These are phyloP conservation scores for Euphorbia schlechtendalii DNA, from an alignment of 441 rosid genomes.

Conservation along the genomic window DNA sequence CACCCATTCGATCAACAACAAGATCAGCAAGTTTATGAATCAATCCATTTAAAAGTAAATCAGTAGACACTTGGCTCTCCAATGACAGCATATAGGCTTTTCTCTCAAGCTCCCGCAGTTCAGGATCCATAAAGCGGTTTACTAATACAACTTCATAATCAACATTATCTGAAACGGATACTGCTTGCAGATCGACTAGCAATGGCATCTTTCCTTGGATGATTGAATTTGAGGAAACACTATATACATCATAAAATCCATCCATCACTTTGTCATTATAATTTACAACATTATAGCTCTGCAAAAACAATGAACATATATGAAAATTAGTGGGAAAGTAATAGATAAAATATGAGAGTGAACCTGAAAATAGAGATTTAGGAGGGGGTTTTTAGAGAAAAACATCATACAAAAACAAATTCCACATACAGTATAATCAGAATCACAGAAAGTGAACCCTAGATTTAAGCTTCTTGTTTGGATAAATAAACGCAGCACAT, in stretches of 20 bases:
- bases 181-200: conserved; percentile 74
- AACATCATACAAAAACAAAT: background rate
- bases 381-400: background rate
- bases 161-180: conserved; percentile 54
- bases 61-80: conserved; percentile 40
- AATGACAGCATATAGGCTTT: conserved; percentile 38
- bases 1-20: conserved; percentile 93
- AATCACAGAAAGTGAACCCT: background rate
- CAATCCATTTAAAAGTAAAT: conserved; percentile 44
- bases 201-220: conserved; percentile 77
- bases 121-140: conserved; percentile 66
- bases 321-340: background rate
- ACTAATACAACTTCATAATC: conserved; percentile 83
- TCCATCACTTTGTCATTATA: conserved; percentile 78
- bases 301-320: conserved; percentile 36
- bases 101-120: conserved; percentile 69
- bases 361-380: background rate
- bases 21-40: conserved; percentile 80
- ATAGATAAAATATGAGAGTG: background rate
- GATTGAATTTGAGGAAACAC: conserved; percentile 50
- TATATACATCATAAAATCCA: conserved; percentile 90
- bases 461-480: background rate
- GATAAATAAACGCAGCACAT: background rate
- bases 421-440: background rate
- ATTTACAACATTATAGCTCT: conserved; percentile 85